Conservation (phyloP, 495 filamentous ascomycete genomes). For the Podospora conica region DNA sequence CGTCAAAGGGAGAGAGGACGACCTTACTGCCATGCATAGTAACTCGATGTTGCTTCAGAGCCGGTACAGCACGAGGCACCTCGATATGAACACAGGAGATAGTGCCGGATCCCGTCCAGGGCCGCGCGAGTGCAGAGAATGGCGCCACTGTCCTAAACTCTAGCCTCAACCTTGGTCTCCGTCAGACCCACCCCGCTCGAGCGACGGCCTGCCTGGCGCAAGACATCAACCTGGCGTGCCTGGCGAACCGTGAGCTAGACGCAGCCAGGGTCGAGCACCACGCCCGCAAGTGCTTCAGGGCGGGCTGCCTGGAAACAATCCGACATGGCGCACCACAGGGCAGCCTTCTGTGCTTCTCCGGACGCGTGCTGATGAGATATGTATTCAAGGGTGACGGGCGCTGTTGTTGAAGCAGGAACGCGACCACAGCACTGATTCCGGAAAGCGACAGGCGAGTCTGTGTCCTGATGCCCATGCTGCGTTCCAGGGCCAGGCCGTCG, state of each 20-base stretch:
- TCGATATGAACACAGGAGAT: too few relatives aligned
- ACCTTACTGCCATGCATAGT: too few relatives aligned
- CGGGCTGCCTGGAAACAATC: background rate
- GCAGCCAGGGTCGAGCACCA: background rate
- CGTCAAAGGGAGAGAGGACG: too few relatives aligned
- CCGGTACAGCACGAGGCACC: too few relatives aligned
- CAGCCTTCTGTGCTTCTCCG: background rate
- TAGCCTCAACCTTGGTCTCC: background rate
- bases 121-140: background rate
- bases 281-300: background rate
- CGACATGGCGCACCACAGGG: background rate
- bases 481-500: background rate
- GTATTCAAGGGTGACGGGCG: background rate
- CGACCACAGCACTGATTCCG: background rate
- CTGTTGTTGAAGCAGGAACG: too few relatives aligned
- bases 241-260: background rate
- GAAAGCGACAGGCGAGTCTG: too few relatives aligned
- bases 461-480: too few relatives aligned
- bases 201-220: background rate
- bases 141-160: background rate
- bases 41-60: too few relatives aligned
- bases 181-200: background rate
- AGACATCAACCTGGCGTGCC: background rate
- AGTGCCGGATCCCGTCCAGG: background rate
- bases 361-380: background rate